These are phyloP conservation scores for Umbelopsis sp. DNA, from an alignment of 192 early-diverging fungal genomes.

Conservation along the genomic window DNA sequence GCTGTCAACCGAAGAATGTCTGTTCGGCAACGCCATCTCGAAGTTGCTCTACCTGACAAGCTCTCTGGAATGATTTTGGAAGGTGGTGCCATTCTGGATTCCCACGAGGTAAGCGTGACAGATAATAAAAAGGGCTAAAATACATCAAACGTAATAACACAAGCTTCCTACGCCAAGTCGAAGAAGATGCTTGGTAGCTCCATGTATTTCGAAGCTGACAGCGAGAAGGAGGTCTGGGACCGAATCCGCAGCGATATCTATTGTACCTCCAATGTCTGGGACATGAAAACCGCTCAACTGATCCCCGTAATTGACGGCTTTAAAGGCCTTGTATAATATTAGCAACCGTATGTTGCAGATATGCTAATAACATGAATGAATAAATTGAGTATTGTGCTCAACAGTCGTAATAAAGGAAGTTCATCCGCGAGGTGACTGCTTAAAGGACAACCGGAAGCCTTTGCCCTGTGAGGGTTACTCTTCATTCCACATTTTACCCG, in stretches of 20 bases:
- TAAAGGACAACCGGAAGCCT: neutral
- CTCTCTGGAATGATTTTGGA: constrained; percentile 37
- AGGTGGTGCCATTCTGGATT: constrained; percentile 56
- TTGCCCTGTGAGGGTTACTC: no score
- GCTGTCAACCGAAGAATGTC: constrained; percentile 43
- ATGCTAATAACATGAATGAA: no score
- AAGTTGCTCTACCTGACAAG: constrained; percentile 27
- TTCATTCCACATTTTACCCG: neutral
- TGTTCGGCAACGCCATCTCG: constrained; percentile 48
- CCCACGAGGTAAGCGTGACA: constrained; percentile 26
- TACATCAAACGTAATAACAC: neutral
- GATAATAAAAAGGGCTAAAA: neutral
- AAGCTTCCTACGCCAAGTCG: neutral
- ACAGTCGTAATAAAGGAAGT: no score
- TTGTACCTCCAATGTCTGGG: constrained; percentile 53
- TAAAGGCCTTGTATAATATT: neutral
- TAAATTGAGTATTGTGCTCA: no score
- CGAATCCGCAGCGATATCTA: constrained; percentile 54
- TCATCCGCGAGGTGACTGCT: neutral
- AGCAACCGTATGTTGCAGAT: neutral
- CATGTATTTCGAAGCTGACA: constrained; percentile 51
- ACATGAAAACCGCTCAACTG: constrained; percentile 14
- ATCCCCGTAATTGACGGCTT: constrained; percentile 2
- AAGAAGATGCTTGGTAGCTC: constrained; percentile 57
- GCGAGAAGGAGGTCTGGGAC: constrained; percentile 43